Evolutionary conservation across 2,329 filamentous ascomycete species (phyloP).

Genomic region (Lecanicillium sp.): DNA sequence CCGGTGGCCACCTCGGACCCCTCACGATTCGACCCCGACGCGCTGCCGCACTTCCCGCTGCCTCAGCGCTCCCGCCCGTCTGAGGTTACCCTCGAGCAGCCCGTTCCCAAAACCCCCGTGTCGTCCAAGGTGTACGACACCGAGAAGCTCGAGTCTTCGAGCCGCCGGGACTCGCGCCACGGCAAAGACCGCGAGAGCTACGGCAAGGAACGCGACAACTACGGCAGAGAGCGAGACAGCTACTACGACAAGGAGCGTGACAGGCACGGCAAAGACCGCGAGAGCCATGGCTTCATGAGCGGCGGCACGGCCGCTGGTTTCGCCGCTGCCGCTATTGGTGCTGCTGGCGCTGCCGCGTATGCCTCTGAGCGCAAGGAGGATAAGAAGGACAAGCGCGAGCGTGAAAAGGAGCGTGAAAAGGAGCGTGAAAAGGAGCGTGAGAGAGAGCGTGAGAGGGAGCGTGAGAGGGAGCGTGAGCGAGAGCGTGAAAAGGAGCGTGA

Average conservation of each 20-base stretch:
- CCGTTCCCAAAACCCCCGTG: conserved; percentile 70
- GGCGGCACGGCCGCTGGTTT: conserved; percentile 42
- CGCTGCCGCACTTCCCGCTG: conserved; percentile 28
- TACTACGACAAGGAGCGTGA: no score
- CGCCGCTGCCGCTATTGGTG: conserved; percentile 45
- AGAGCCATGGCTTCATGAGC: conserved; percentile 25
- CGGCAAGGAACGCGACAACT: neutral
- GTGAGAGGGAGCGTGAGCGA: conserved; percentile 22
- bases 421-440: conserved; percentile 16
- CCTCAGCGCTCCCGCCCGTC: conserved; percentile 44
- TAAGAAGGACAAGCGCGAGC: conserved; percentile 16
- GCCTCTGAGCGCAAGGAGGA: conserved; percentile 22
- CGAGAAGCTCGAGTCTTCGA: conserved; percentile 32
- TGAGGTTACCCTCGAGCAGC: conserved; percentile 72
- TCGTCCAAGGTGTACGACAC: conserved; percentile 61
- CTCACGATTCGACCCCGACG: conserved; percentile 51
- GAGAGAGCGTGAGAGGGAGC: conserved; percentile 6
- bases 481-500: conserved; percentile 17
- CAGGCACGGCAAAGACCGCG: no score
- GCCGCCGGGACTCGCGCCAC: conserved; percentile 27
- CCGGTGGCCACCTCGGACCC: conserved; percentile 63
- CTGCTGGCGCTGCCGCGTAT: conserved; percentile 34
- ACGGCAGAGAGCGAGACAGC: neutral
- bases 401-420: conserved; percentile 18
- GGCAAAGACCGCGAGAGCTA: conserved; percentile 13